phyloP scores from a whole-genome alignment of 1,284 basidiomycete species.

The Malassezia equina region DNA sequence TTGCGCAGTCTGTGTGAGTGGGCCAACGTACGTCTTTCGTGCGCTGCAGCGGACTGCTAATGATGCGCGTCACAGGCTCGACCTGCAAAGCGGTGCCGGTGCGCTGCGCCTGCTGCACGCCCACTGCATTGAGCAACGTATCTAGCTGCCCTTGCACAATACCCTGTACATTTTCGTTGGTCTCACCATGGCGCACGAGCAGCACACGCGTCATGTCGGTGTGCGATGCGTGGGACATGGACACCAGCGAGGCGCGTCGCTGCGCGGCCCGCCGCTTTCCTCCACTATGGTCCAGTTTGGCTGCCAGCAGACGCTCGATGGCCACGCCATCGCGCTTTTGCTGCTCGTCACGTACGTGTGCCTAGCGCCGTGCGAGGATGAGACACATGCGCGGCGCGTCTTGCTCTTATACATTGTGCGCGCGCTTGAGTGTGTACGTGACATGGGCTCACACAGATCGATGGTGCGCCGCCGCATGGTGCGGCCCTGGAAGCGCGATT shows the following conservation, averaged over 20 bases:
- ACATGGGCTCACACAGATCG: background rate
- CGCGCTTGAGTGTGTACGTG: slow-evolving; percentile 12
- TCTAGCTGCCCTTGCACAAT: slow-evolving; percentile 47
- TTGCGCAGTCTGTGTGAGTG: slow-evolving; percentile 14
- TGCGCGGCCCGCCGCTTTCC: background rate
- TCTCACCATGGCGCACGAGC: slow-evolving; percentile 43
- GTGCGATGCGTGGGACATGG: background rate
- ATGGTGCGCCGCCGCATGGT: background rate
- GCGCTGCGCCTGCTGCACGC: slow-evolving; percentile 29
- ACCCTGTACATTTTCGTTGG: slow-evolving; percentile 36
- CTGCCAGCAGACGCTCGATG: slow-evolving; percentile 11
- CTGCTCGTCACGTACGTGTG: slow-evolving; percentile 14
- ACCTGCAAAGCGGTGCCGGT: slow-evolving; percentile 26
- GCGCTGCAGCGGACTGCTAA: slow-evolving; percentile 33
- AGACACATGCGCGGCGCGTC: slow-evolving; percentile 1
- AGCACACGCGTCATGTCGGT: slow-evolving; percentile 21
- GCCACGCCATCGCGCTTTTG: slow-evolving; percentile 7
- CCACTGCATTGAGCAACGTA: slow-evolving; percentile 33
- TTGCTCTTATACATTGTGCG: slow-evolving; percentile 9
- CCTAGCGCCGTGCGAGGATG: background rate
- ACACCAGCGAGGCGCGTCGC: background rate
- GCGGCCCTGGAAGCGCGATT: background rate
- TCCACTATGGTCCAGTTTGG: slow-evolving; percentile 7
- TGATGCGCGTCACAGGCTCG: slow-evolving; percentile 29
- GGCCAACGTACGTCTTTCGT: slow-evolving; percentile 15